Evolutionary conservation across 108 stramenopile genomes (phyloP), one percentile per base, ranked within the genome.

Genomic region (Nitzschia inconspicua): DNA sequence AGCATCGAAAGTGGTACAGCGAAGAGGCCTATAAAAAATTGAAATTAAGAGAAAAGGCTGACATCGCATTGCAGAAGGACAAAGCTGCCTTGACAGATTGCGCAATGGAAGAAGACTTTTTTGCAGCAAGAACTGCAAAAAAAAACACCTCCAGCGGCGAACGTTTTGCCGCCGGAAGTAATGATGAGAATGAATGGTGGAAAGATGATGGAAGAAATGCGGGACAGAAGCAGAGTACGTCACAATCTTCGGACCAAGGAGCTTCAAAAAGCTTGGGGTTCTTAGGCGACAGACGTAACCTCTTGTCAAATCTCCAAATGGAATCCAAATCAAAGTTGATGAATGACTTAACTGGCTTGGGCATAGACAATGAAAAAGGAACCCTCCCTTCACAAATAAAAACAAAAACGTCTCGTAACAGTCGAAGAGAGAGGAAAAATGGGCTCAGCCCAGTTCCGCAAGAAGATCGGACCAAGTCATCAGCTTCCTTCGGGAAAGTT

Each of bases 1-100:
- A 65, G 24, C 65, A 65, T 35, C 52, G 65, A 9, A 56, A 47
- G 34, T 65, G 65, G 65, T 65, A 56, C 29, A 14, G 14, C n/a
- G 37, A 14, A 14, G 54, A 54, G 35, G 43, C 41, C 14, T 25
- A 16, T 52, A 19, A 47, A 10, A n/a, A 47, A 19, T 19, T n/a
- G 19, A 14, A 47, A 18, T 18, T 20, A 10, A 47, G 2, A 10
- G 19, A 47, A 47, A 20, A 19, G 18, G 50, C 50, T 52, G 50
- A 27, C 11, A 23, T 52, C 9, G 23, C 20, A n/a, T 11, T 23
- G 10, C 10, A n/a, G 9, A 13, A 11, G 29, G 6, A 28, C 10
- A 8, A 52, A 25, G 50, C 25, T 23, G 10, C 14, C 46, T 9
- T 23, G 16, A n/a, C n/a, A n/a, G n/a, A n/a, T n/a, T 29, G 14